Conservation (phyloP, 2,329 filamentous ascomycete genomes). For the Colletotrichum cordylinicola region DNA sequence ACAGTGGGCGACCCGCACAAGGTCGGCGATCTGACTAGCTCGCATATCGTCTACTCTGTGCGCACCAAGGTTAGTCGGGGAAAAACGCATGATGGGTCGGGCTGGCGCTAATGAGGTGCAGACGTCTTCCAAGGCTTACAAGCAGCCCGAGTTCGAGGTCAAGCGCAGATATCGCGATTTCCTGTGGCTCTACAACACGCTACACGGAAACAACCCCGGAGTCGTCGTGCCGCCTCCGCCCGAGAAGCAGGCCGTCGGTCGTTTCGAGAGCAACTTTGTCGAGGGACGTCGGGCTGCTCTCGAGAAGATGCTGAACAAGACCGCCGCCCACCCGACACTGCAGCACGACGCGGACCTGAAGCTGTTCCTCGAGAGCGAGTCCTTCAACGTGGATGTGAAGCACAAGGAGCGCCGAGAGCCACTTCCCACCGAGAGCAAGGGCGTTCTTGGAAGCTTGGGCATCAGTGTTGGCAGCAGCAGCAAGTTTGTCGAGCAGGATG, state of each 20-base stretch:
- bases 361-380: constrained; percentile 94
- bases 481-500: constrained; percentile 98
- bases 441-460: constrained; percentile 86
- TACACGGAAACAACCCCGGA: constrained; percentile 94
- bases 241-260: constrained; percentile 95
- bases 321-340: constrained; percentile 83
- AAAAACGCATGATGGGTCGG: not conserved
- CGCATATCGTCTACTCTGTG: constrained; percentile 97
- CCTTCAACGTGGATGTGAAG: constrained; percentile 96
- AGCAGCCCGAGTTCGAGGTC: constrained; percentile 89
- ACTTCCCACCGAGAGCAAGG: constrained; percentile 87
- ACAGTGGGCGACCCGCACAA: constrained; percentile 96
- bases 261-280: constrained; percentile 96
- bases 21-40: constrained; percentile 94
- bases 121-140: constrained; percentile 97
- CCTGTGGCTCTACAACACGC: constrained; percentile 93
- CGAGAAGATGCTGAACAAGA: constrained; percentile 98
- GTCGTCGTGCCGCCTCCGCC: constrained; percentile 95
- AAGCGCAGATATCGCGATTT: constrained; percentile 96
- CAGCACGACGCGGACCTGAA: constrained; percentile 95
- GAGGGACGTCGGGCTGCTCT: constrained; percentile 89
- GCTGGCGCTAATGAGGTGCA: constrained; percentile 39
- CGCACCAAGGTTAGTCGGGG: constrained; percentile 75
- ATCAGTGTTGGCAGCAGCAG: constrained; percentile 76
- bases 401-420: constrained; percentile 95